Base-by-base conservation (phyloP, 306 rosid genomes). In the Ochetophila trinervis region DNA sequence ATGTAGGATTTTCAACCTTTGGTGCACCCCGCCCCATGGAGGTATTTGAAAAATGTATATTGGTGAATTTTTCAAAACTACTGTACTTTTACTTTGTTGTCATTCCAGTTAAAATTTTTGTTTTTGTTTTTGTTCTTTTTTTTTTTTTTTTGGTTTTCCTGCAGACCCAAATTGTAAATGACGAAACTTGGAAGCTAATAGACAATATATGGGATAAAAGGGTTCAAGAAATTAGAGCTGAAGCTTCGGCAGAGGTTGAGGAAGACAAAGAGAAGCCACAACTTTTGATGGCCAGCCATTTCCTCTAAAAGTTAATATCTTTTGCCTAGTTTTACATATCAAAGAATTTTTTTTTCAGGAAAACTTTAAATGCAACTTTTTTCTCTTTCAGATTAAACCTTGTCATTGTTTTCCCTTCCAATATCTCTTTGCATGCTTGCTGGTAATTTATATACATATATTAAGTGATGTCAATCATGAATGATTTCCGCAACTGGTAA, bases 161-260 rank as follows among this genome's bases (percentile, higher is more conserved):
- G 82, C 91, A 92, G 98, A 89, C 85, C 19, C 95, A 92, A 82
- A 69, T 63, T 52, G 81, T 92, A 44, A 89, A 78, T 55, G 98
- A 92, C 69, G 96, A 92, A 79, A 89, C 98, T 30, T 92, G 96
- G 98, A 84, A 87, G 80, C 82, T 92, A 63, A 86, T 92, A 54
- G 98, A 92, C 76, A 81, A 78, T 71, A 87, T 92, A 48, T 85
- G 95, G 95, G 95, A 92, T 75, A 84, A 82, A 74, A 85, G 82
- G 77, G 80, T 86, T 72, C 70, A 89, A 72, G 87, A 87, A 58
- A 81, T 89, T 56, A 87, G 49, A 81, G 88, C 83, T 34, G 91
- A 86, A 62, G 85, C 83, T 58, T 77, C 82, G 1, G 80, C 66
- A 49, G 89, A 77, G 85, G 81, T 85, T 70, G 91, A 89, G 83